phyloP scores from a whole-genome alignment of 768 basidiomycete species.

The Gelatoporia subvermispora region DNA sequence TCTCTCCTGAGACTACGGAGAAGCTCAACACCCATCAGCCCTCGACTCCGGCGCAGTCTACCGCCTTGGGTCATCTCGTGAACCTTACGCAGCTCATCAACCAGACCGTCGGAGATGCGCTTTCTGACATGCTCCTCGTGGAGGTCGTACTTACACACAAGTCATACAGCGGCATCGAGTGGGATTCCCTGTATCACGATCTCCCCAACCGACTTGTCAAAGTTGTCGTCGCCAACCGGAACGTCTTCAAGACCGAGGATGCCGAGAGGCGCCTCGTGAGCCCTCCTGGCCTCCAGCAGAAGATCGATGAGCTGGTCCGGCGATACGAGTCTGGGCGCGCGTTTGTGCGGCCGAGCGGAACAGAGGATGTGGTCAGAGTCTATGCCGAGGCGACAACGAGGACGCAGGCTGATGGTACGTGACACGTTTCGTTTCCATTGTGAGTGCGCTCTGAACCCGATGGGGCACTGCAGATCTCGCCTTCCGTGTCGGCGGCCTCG shows the following conservation, averaged over 20 bases:
- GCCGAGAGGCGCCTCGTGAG: conserved; percentile 86
- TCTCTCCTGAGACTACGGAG: conserved; percentile 71
- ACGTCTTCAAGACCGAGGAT: conserved; percentile 84
- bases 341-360: conserved; percentile 95
- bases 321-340: conserved; percentile 81
- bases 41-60: conserved; percentile 76
- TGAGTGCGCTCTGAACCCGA: too few species aligned
- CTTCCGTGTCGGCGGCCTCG: conserved; percentile 77
- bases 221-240: conserved; percentile 79
- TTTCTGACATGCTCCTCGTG: conserved; percentile 94
- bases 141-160: conserved; percentile 89
- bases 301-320: conserved; percentile 75
- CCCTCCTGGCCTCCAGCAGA: conserved; percentile 74
- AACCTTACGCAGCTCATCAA: conserved; percentile 86
- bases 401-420: conserved; percentile 79
- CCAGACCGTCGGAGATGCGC: conserved; percentile 95
- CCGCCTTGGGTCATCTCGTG: conserved; percentile 70
- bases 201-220: conserved; percentile 94
- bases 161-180: conserved; percentile 76
- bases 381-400: conserved; percentile 86
- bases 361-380: conserved; percentile 96
- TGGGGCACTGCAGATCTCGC: conserved; percentile 58
- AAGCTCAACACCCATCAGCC: conserved; percentile 62
- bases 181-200: conserved; percentile 92
- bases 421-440: neutral